phyloP scores from a whole-genome alignment of 2,329 filamentous ascomycete species.

The Elsinoe australis region DNA sequence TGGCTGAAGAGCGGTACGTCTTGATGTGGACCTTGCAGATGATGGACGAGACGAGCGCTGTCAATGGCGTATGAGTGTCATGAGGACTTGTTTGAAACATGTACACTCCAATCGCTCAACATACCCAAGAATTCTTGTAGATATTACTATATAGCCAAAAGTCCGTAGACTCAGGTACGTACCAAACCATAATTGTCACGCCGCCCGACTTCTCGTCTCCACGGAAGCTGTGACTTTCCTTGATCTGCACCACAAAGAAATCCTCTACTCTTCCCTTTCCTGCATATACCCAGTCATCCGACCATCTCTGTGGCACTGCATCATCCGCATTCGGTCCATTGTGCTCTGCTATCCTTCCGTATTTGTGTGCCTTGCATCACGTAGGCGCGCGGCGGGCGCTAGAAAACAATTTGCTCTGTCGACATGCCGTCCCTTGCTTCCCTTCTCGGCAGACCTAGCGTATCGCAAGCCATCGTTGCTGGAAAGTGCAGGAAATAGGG shows the following conservation, averaged over 20 bases:
- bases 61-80: constrained; percentile 17
- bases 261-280: neutral
- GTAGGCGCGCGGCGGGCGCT: neutral
- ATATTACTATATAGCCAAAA: neutral
- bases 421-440: constrained; percentile 11
- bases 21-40: constrained; percentile 87
- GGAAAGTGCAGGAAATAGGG: neutral
- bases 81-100: constrained; percentile 13
- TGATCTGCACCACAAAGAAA: neutral
- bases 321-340: neutral
- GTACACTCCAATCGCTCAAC: neutral
- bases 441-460: neutral
- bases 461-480: neutral
- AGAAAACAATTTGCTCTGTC: neutral
- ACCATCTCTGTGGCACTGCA: neutral
- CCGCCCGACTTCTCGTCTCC: too few relatives aligned
- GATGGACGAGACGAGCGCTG: constrained; percentile 64
- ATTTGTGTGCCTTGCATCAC: constrained; percentile 13
- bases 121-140: constrained; percentile 1
- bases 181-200: too few relatives aligned
- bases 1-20: constrained; percentile 89
- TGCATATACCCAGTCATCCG: constrained; percentile 5
- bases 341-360: neutral
- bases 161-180: too few relatives aligned
- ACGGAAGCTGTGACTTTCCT: too few relatives aligned